phyloP scores from a whole-genome alignment of 2,329 filamentous ascomycete genomes.

The Phialophora expanda region DNA sequence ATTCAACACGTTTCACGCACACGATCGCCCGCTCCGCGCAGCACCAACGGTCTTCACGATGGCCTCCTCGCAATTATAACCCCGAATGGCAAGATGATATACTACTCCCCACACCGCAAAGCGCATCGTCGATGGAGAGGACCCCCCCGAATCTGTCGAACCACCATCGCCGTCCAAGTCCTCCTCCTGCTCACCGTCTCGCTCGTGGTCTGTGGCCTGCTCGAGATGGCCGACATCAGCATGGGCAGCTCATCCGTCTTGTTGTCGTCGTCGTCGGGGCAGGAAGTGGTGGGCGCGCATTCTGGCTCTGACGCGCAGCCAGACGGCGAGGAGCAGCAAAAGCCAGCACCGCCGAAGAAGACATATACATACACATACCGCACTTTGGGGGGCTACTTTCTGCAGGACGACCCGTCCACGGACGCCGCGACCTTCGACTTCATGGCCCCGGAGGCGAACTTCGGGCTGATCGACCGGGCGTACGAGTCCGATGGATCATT shows the following conservation, averaged over 20 bases:
- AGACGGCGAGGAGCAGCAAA: slow-evolving; percentile 2
- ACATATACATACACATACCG: slow-evolving; percentile 28
- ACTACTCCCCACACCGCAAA: slow-evolving; percentile 26
- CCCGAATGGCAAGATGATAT: slow-evolving; percentile 21
- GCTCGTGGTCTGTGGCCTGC: slow-evolving; percentile 60
- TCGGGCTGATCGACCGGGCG: slow-evolving; percentile 55
- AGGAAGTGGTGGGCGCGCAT: slow-evolving; percentile 29
- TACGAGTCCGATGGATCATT: slow-evolving; percentile 50
- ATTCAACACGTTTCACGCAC: neutral
- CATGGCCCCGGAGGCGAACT: slow-evolving; percentile 43
- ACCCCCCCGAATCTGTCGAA: slow-evolving; percentile 28
- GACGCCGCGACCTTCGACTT: slow-evolving; percentile 56
- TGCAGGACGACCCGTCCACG: slow-evolving; percentile 56
- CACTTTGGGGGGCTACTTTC: slow-evolving; percentile 33
- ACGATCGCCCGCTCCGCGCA: neutral
- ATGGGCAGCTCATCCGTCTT: slow-evolving; percentile 13
- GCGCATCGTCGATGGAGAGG: slow-evolving; percentile 31
- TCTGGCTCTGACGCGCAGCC: slow-evolving; percentile 21
- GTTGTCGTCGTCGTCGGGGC: slow-evolving; percentile 10
- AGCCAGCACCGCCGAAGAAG: slow-evolving; percentile 9
- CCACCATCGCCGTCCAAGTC: slow-evolving; percentile 30
- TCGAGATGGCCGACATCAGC: slow-evolving; percentile 27
- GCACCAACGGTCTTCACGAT: neutral
- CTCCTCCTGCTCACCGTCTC: slow-evolving; percentile 72
- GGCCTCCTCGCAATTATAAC: neutral